Percentiles rank a stretch among this genome's conserved stretches.
Conservation (phyloP, 2,329 filamentous ascomycete species). For the Ceratocystis albifundus region DNA sequence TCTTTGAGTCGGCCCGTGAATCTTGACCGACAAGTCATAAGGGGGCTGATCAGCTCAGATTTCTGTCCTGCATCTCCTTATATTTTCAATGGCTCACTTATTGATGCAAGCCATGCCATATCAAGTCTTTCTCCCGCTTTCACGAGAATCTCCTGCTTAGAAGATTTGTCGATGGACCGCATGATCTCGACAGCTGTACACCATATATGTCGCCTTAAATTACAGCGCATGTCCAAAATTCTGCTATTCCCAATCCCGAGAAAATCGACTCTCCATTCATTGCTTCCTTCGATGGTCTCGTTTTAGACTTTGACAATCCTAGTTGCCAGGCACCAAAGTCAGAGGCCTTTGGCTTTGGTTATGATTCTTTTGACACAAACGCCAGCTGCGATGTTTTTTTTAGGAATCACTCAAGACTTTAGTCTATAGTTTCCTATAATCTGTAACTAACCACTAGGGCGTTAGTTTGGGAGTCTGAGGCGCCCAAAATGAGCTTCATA, state of each 20-base stretch:
- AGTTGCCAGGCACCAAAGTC: not conserved
- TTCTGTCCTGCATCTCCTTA: too few relatives aligned
- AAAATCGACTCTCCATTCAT: too few relatives aligned
- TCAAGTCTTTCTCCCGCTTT: not conserved
- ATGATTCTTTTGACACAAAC: not conserved
- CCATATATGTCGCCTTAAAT: not conserved
- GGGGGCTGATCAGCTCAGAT: too few relatives aligned
- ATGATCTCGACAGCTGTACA: not conserved
- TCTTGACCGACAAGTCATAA: too few relatives aligned
- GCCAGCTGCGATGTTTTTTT: not conserved
- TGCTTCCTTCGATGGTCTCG: not conserved
- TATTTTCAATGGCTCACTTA: too few relatives aligned
- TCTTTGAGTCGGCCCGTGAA: too few relatives aligned
- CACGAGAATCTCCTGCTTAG: not conserved
- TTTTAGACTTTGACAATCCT: not conserved
- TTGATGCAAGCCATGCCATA: not conserved
- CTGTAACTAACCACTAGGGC: too few relatives aligned
- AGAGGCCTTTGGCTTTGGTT: not conserved
- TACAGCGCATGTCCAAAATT: not conserved
- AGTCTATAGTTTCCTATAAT: too few relatives aligned
- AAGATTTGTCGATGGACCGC: not conserved
- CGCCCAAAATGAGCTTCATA: too few relatives aligned
- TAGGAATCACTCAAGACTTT: too few relatives aligned
- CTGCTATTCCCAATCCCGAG: too few relatives aligned
- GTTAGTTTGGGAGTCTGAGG: too few relatives aligned